These are phyloP conservation scores for Yarrowia deformans DNA, from an alignment of 805 yeast genomes.

Conservation along the genomic window DNA sequence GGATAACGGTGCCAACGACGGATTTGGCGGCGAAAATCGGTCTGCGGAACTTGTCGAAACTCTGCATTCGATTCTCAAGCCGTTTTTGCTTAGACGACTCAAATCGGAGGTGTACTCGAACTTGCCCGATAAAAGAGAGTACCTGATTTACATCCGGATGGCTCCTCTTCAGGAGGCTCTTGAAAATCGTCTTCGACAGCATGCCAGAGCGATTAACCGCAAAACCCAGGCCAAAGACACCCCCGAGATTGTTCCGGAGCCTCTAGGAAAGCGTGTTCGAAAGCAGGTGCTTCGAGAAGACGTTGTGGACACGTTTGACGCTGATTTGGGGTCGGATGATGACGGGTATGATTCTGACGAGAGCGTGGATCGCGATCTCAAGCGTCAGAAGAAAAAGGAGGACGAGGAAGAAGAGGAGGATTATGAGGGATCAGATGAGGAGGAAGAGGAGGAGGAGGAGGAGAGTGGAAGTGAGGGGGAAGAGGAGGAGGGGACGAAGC, in stretches of 20 bases:
- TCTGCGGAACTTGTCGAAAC: constrained; percentile 72
- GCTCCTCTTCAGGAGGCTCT: constrained; percentile 69
- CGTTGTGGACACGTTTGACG: constrained; percentile 23
- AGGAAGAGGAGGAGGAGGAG: not conserved
- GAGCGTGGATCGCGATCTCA: not conserved
- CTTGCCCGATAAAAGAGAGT: constrained; percentile 90
- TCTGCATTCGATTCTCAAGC: constrained; percentile 85
- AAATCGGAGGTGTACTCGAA: constrained; percentile 72
- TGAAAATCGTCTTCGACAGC: constrained; percentile 52
- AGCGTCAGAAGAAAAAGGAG: not conserved
- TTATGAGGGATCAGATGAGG: not conserved
- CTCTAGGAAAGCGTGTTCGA: constrained; percentile 13
- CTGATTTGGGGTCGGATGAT: constrained; percentile 19
- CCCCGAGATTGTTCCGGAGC: constrained; percentile 14
- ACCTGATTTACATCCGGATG: constrained; percentile 75
- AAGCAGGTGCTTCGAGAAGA: not conserved
- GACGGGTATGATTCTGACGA: not conserved
- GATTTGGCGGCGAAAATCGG: constrained; percentile 43
- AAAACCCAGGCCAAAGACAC: not conserved
- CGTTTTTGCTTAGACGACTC: constrained; percentile 82
- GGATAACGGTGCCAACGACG: constrained; percentile 56
- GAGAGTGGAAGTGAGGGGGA: not conserved
- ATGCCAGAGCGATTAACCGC: constrained; percentile 1
- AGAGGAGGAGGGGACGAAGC: too few relatives aligned
- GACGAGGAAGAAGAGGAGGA: not conserved